Evolutionary conservation across 2,329 filamentous ascomycete genomes (phyloP).

Genomic region (Fusarium ramigenum): DNA sequence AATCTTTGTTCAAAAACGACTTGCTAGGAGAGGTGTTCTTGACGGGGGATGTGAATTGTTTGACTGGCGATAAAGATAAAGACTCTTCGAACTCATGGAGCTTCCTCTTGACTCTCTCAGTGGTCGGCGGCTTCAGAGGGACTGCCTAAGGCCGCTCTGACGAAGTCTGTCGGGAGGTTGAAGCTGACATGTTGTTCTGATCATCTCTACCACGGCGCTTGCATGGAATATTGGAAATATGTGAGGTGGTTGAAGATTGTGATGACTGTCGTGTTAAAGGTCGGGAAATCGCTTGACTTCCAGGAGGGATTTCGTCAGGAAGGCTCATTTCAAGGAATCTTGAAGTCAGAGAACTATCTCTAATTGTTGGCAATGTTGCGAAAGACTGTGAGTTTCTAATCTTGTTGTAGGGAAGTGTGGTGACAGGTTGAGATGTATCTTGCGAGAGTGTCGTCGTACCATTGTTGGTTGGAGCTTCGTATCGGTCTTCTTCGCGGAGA

Average conservation of each 20-base stretch:
- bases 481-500: constrained; percentile 51
- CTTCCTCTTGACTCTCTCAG: constrained; percentile 45
- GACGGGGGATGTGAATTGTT: constrained; percentile 49
- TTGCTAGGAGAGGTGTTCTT: constrained; percentile 58
- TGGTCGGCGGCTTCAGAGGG: constrained; percentile 48
- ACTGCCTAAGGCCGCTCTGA: constrained; percentile 46
- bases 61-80: constrained; percentile 46
- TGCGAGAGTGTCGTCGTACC: constrained; percentile 47
- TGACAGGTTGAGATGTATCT: constrained; percentile 13
- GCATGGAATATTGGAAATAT: constrained; percentile 42
- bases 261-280: constrained; percentile 33
- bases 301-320: constrained; percentile 44
- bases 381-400: constrained; percentile 40
- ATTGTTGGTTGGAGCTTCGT: constrained; percentile 48
- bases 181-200: constrained; percentile 16
- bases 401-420: constrained; percentile 39
- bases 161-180: constrained; percentile 21
- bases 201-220: constrained; percentile 42
- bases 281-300: constrained; percentile 60
- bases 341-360: constrained; percentile 57
- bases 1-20: constrained; percentile 74
- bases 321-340: constrained; percentile 54
- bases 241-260: constrained; percentile 37
- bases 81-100: constrained; percentile 46
- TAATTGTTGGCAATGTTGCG: constrained; percentile 45